Conservation (phyloP, 2,329 filamentous ascomycete species). For the Torrubiella hemipterigena region DNA sequence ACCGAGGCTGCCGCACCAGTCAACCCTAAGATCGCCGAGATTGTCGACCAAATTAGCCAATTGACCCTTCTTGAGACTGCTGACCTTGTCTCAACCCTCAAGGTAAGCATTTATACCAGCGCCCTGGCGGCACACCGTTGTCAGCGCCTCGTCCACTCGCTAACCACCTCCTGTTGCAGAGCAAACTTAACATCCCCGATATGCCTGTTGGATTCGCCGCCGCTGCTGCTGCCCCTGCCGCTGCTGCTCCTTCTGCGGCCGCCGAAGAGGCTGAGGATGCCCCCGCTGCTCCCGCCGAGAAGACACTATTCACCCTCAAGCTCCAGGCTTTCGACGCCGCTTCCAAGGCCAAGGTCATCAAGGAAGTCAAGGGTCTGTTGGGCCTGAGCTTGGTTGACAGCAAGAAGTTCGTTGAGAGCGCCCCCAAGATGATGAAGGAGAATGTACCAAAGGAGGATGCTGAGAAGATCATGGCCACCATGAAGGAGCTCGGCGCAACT, state of each 20-base stretch:
- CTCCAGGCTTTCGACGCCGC: constrained; percentile 77
- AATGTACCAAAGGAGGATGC: constrained; percentile 97
- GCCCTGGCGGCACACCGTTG: not conserved
- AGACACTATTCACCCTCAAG: constrained; percentile 93
- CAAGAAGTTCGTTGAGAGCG: constrained; percentile 99
- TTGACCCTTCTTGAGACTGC: constrained; percentile 96
- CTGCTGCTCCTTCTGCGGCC: constrained; percentile 48
- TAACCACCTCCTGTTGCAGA: constrained; percentile 35
- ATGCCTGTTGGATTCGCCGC: constrained; percentile 92
- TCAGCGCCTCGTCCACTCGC: not conserved
- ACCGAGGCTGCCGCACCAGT: constrained; percentile 54
- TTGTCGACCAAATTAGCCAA: constrained; percentile 98
- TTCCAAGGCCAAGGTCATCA: constrained; percentile 98
- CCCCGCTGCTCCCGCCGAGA: constrained; percentile 84
- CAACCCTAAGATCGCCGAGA: constrained; percentile 85
- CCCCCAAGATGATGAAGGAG: constrained; percentile 98
- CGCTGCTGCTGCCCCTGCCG: constrained; percentile 53
- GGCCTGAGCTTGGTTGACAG: constrained; percentile 94
- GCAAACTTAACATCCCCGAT: constrained; percentile 93
- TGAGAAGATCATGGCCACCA: constrained; percentile 90
- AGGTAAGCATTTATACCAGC: constrained; percentile 44
- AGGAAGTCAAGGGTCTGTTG: constrained; percentile 96
- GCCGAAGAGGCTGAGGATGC: constrained; percentile 77
- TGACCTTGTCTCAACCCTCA: constrained; percentile 85
- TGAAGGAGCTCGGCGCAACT: constrained; percentile 87